These are phyloP conservation scores for Elongisporangium anandrum DNA, from an alignment of 352 stramenopile genomes.

Conservation along the genomic window DNA sequence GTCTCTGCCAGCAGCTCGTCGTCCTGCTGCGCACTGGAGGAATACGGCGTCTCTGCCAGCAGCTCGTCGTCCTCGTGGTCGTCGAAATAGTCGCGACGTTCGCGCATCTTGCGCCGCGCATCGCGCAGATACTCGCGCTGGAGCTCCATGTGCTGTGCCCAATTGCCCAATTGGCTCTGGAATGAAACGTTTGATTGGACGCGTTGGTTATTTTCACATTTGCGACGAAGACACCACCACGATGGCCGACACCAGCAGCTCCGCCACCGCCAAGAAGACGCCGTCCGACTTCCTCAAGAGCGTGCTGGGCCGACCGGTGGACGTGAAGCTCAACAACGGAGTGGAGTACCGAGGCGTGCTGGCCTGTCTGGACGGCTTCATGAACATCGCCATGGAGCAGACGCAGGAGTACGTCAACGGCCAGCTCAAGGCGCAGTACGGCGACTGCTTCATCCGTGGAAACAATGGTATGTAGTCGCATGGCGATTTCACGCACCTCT, in stretches of 20 bases:
- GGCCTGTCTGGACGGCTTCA: slow-evolving; percentile 99
- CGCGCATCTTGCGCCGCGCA: slow-evolving; percentile 44
- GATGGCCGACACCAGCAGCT: slow-evolving; percentile 20
- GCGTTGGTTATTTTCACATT: slow-evolving; percentile 5
- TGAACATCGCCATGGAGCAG: slow-evolving; percentile 99
- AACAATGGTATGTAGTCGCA: slow-evolving; percentile 93
- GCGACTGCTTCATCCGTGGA: slow-evolving; percentile 99
- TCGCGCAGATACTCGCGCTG: slow-evolving; percentile 56
- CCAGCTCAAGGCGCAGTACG: slow-evolving; percentile 98
- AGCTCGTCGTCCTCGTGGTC: slow-evolving; percentile 45
- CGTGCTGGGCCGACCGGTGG: slow-evolving; percentile 94
- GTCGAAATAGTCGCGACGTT: slow-evolving; percentile 59
- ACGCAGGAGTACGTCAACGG: slow-evolving; percentile 99
- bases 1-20: slow-evolving; percentile 23
- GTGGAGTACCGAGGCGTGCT: slow-evolving; percentile 98
- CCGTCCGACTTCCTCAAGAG: slow-evolving; percentile 91
- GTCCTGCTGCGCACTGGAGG: slow-evolving; percentile 5
- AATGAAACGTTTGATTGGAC: slow-evolving; percentile 4
- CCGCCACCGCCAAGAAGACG: slow-evolving; percentile 67
- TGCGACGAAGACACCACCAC: slow-evolving; percentile 11
- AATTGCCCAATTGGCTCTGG: background rate
- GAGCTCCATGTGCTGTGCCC: slow-evolving; percentile 27
- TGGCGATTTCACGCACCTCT: slow-evolving; percentile 1
- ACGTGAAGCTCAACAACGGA: slow-evolving; percentile 99
- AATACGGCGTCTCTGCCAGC: background rate